A percentile compares a stretch with the other conserved stretches of the same genome.
Conservation (phyloP, 768 basidiomycete genomes). For the Russula ochroleuca region DNA sequence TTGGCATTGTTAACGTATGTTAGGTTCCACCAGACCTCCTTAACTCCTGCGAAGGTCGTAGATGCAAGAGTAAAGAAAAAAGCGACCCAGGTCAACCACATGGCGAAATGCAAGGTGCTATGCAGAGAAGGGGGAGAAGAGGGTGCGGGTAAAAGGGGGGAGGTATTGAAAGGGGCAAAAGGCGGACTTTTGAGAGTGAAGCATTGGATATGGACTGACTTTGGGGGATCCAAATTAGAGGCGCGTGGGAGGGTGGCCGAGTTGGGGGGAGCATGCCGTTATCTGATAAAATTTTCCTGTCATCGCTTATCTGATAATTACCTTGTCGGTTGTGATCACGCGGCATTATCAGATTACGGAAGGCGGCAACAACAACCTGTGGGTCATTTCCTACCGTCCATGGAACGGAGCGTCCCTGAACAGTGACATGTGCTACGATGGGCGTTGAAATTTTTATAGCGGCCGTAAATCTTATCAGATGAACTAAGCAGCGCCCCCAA, state of each 20-base stretch:
- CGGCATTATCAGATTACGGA: no score
- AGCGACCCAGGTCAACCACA: constrained; percentile 24
- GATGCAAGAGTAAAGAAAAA: constrained; percentile 36
- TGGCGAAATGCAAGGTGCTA: neutral
- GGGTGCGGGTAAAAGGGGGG: constrained; percentile 13
- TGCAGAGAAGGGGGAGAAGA: neutral
- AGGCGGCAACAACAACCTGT: neutral
- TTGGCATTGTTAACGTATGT: constrained; percentile 75
- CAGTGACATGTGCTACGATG: no score
- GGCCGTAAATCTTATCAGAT: constrained; percentile 26
- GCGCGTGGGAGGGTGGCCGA: no score
- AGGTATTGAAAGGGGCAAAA: neutral
- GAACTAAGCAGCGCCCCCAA: constrained; percentile 17
- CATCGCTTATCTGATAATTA: neutral
- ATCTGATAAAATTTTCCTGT: constrained; percentile 5
- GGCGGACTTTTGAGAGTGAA: neutral
- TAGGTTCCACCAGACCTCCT: constrained; percentile 87
- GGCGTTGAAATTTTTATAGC: neutral
- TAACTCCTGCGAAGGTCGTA: constrained; percentile 55
- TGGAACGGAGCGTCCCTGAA: neutral
- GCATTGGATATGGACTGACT: neutral
- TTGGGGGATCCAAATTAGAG: neutral
- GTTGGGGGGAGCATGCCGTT: neutral
- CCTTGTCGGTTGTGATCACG: no score
- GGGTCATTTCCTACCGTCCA: neutral